Base-by-base conservation (phyloP, 164 flowering plant species). In the Dillenia turbinata region DNA sequence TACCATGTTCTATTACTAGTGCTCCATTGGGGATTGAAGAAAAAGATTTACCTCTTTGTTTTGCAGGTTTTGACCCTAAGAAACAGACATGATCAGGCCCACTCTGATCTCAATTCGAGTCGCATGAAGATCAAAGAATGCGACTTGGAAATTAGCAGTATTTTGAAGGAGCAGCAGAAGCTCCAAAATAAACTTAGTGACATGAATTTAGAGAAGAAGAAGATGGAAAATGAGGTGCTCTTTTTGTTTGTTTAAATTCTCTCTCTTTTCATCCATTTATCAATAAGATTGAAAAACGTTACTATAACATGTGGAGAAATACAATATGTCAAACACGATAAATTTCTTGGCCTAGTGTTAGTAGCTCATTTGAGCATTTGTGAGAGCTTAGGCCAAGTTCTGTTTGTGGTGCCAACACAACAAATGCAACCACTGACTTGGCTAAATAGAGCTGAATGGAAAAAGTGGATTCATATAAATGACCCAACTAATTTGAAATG, bases 221-320 rank as follows among this genome's bases (percentile, higher is more conserved):
- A 78, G 68, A 24, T 90, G 88, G 97, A 92, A 72, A 92, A 92
- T 84, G 99, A 95, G 90, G 99, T 89, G 65, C 58, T 17, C 16
- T 51, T 50, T 62, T 49, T 59, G 53, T 60, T 55, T 19, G 62
- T 53, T 57, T 40, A 1, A 16, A 40, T 61, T 49, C 7, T 33
- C 40, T 4, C 6, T 33, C 40, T 33, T 33, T 33, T 33, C 40
- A 33, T 33, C 40, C 4, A 5, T 0, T 33, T 33, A 33, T 33
- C 40, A 33, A 33, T 33, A 33, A 33, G 6, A 33, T 33, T 4
- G 40, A 33, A 33, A 33, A 33, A 33, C 6, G 7, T 5, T 7
- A 33, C 40, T 4, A 33, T 33, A 33, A 33, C 7, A 33, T 33
- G 40, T 33, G 40, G 26, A 1, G 33, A 33, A 33, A 33, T 33